phyloP scores from a whole-genome alignment of 2,329 filamentous ascomycete species.

The Sclerotinia minor region DNA sequence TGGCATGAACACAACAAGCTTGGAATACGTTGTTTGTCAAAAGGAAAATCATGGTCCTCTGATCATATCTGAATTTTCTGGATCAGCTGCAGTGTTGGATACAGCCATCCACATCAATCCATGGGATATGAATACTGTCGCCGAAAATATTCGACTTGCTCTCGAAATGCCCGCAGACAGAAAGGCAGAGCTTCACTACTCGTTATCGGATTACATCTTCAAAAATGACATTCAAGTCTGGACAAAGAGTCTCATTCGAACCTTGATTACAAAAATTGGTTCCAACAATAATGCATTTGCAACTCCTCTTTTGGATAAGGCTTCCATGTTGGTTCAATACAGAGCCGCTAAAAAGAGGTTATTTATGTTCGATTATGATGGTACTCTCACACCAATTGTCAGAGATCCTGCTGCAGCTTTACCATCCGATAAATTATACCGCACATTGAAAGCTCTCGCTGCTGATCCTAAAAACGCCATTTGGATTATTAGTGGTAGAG shows the following conservation, averaged over 20 bases:
- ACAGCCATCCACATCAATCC: slow-evolving; percentile 96
- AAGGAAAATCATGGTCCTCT: slow-evolving; percentile 82
- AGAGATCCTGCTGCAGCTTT: slow-evolving; percentile 86
- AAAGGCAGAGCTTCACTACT: slow-evolving; percentile 67
- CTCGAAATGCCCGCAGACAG: slow-evolving; percentile 71
- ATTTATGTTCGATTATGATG: slow-evolving; percentile 99
- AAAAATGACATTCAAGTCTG: slow-evolving; percentile 84
- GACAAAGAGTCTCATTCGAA: slow-evolving; percentile 77
- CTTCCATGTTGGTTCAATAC: slow-evolving; percentile 72
- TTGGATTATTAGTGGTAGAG: slow-evolving; percentile 98
- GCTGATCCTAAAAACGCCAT: slow-evolving; percentile 80
- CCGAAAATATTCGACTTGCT: slow-evolving; percentile 77
- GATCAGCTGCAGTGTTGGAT: slow-evolving; percentile 80
- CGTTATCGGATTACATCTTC: slow-evolving; percentile 80
- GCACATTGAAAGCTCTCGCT: slow-evolving; percentile 75
- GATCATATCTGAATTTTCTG: slow-evolving; percentile 95
- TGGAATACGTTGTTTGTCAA: slow-evolving; percentile 94
- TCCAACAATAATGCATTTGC: slow-evolving; percentile 72
- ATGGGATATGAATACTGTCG: slow-evolving; percentile 85
- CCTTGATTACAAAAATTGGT: slow-evolving; percentile 76
- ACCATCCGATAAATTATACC: slow-evolving; percentile 79
- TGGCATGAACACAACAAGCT: slow-evolving; percentile 95
- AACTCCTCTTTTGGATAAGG: slow-evolving; percentile 79
- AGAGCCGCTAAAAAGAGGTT: slow-evolving; percentile 73
- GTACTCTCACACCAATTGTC: slow-evolving; percentile 93